phyloP scores from a whole-genome alignment of 352 stramenopile species.

The Phytophthora syringae region DNA sequence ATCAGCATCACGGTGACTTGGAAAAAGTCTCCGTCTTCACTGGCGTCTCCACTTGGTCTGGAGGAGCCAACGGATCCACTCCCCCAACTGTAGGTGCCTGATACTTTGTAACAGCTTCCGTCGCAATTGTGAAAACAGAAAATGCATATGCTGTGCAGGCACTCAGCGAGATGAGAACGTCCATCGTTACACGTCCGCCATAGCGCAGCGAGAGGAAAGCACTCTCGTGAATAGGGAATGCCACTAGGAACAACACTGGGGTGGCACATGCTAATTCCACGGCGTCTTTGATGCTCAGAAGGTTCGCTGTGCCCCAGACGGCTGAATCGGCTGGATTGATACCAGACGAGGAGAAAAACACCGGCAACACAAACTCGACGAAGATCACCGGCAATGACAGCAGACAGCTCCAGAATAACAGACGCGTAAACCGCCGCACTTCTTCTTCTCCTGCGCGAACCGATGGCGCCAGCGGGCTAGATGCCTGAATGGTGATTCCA shows the following conservation, averaged over 20 bases:
- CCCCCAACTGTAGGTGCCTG: conserved; percentile 2
- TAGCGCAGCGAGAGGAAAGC: conserved; percentile 67
- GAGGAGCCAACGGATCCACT: conserved; percentile 18
- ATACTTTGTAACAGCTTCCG: conserved; percentile 11
- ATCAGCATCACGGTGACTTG: conserved; percentile 73
- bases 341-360: conserved; percentile 26
- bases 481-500: conserved; percentile 57
- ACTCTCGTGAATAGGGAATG: conserved; percentile 75
- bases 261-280: conserved; percentile 72
- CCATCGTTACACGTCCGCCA: conserved; percentile 73
- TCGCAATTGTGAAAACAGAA: conserved; percentile 49
- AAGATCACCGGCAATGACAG: conserved; percentile 61
- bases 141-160: conserved; percentile 74
- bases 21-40: conserved; percentile 71
- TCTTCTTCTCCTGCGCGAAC: conserved; percentile 46
- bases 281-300: conserved; percentile 54
- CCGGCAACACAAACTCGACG: conserved; percentile 63
- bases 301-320: conserved; percentile 34
- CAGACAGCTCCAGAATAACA: conserved; percentile 63
- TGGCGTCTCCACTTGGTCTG: conserved; percentile 17
- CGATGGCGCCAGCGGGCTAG: conserved; percentile 51
- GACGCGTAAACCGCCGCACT: conserved; percentile 49
- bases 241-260: conserved; percentile 66
- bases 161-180: conserved; percentile 80
- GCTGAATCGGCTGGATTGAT: conserved; percentile 29